Base-by-base conservation (phyloP, 306 rosid genomes). In the Pyrus bretschneideri region DNA sequence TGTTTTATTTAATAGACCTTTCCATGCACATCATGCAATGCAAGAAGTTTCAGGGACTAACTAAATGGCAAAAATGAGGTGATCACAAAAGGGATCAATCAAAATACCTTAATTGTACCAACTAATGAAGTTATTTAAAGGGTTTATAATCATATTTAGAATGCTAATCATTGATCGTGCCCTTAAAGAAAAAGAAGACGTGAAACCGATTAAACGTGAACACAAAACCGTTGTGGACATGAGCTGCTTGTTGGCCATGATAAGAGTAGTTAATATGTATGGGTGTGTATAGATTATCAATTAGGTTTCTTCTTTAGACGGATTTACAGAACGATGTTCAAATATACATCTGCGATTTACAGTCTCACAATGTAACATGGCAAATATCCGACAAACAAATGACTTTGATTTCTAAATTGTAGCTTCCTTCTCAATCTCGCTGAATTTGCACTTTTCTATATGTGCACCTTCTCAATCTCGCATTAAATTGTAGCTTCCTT, bases 201-300 rank as follows among this genome's bases (percentile, higher is more conserved):
- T 21, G 35, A 40, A 46, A 64, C 76, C 23, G n/a, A 82, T 70
- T 75, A 25, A 83, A 83, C 59, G 67, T 19, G 42, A 83, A 83
- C 42, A 70, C 59, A 75, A 78, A 58, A 64, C 72, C 71, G 4
- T 61, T 12, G 18, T 6, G 71, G 83, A 79, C 81, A 79, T 76
- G n/a, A 79, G 83, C 76, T 83, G 63, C 75, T 76, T 83, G 67
- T 79, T 65, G 67, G 80, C 83, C 75, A 83, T 79, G 67, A 83
- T 75, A 64, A 40, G 11, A 9, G 45, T 40, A 40, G 11, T 0
- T 40, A 40, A 40, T 40, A 3, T 40, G 7, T 35, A 40, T 40
- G 45, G 1, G 45, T 40, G 45, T 40, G 45, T 46, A 4, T 46
- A 14, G 2, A 46, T 46, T 46, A 46, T 12, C 0, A 13, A 46